Conservation (phyloP, 345 rosid species). For the Mallotus nudiflorus region DNA sequence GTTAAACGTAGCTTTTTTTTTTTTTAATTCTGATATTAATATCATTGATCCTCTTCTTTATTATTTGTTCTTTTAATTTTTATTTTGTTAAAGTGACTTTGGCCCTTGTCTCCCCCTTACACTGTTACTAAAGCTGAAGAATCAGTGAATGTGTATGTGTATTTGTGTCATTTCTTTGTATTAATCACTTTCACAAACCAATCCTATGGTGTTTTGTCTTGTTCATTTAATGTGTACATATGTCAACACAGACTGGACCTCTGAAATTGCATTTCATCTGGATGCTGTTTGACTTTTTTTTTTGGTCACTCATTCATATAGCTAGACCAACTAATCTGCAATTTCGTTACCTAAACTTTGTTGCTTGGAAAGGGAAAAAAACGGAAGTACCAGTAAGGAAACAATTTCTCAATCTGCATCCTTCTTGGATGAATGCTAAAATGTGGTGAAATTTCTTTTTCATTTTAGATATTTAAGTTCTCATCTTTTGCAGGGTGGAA, state of each 20-base stretch:
- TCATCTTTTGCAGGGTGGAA: conserved; percentile 75
- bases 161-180: no score
- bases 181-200: no score
- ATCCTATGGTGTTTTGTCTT: no score
- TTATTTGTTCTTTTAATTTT: no score
- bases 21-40: no score
- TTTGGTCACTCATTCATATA: not conserved
- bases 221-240: no score
- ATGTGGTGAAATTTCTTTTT: not conserved
- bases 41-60: no score
- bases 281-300: not conserved
- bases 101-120: no score
- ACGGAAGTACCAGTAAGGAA: not conserved
- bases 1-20: not conserved
- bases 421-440: not conserved
- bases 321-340: not conserved
- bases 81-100: no score
- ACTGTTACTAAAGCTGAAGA: no score
- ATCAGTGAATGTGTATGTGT: no score
- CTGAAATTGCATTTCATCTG: not conserved
- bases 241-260: not conserved
- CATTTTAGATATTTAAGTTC: not conserved
- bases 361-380: not conserved
- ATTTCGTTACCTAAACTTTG: no score
- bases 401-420: not conserved